Conservation (phyloP, 2,329 filamentous ascomycete genomes). For the Fusarium oxysporum region DNA sequence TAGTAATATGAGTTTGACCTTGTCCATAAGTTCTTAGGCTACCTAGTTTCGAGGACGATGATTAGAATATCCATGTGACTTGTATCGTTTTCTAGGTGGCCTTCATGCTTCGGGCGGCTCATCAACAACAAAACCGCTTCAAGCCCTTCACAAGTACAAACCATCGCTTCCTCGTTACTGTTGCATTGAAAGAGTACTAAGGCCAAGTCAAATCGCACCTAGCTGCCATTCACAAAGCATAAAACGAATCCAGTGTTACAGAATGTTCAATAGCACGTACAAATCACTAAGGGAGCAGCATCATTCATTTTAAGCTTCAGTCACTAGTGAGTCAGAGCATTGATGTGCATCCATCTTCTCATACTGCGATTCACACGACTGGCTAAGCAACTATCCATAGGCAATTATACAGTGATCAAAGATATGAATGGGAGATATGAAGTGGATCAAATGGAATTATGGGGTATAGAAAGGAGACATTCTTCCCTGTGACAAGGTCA, state of each 20-base stretch:
- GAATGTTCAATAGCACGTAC: not conserved
- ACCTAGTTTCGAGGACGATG: not conserved
- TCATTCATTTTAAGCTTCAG: not conserved
- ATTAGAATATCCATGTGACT: no score
- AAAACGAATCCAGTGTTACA: rapidly evolving
- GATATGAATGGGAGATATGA: not conserved
- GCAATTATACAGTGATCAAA: not conserved
- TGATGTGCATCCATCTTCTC: not conserved
- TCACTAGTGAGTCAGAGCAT: not conserved
- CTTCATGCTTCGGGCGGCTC: not conserved
- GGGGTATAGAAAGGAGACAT: not conserved
- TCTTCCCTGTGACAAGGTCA: not conserved
- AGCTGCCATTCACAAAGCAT: not conserved
- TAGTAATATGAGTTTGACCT: not conserved
- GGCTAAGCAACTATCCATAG: not conserved
- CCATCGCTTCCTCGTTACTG: no score
- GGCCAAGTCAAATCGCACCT: no score
- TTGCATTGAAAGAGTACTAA: not conserved
- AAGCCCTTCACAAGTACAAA: not conserved
- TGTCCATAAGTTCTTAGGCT: not conserved
- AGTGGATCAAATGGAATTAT: not conserved
- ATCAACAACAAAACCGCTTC: no score
- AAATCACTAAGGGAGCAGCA: not conserved
- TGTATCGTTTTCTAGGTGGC: no score
- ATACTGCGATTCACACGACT: not conserved